Evolutionary conservation across 208 protist genomes (phyloP).

Genomic region (Acanthamoeba rhysodes): DNA sequence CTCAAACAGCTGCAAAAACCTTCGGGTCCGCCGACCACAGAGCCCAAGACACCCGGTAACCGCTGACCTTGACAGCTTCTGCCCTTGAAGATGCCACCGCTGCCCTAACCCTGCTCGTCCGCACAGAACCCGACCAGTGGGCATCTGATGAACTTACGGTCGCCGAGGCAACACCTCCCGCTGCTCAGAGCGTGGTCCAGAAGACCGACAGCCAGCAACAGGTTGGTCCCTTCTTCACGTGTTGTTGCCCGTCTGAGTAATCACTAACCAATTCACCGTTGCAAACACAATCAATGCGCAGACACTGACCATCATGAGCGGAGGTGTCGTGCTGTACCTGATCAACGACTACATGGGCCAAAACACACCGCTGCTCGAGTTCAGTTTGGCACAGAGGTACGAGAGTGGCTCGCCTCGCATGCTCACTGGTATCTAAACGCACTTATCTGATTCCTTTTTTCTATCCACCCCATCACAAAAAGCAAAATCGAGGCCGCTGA

Average conservation of each 20-base stretch:
- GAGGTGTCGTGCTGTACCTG: slow-evolving; percentile 53
- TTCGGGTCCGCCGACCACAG: background rate
- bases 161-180: background rate
- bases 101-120: no score
- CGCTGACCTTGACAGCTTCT: background rate
- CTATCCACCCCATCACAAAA: background rate
- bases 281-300: background rate
- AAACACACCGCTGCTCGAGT: slow-evolving; percentile 58
- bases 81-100: no score
- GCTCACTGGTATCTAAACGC: background rate
- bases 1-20: slow-evolving; percentile 44
- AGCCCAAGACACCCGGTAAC: background rate
- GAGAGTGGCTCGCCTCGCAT: background rate
- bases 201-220: background rate
- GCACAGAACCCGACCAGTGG: background rate
- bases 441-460: background rate
- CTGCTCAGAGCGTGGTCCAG: background rate
- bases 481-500: slow-evolving; percentile 55
- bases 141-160: background rate
- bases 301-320: slow-evolving; percentile 46
- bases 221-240: background rate
- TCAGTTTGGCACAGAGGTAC: slow-evolving; percentile 60
- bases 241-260: background rate
- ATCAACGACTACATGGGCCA: slow-evolving; percentile 75
- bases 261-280: background rate